Evolutionary conservation across 2,329 filamentous ascomycete species (phyloP), one percentile per base, ranked within the genome.

Genomic region (Anisogramma anomala): DNA sequence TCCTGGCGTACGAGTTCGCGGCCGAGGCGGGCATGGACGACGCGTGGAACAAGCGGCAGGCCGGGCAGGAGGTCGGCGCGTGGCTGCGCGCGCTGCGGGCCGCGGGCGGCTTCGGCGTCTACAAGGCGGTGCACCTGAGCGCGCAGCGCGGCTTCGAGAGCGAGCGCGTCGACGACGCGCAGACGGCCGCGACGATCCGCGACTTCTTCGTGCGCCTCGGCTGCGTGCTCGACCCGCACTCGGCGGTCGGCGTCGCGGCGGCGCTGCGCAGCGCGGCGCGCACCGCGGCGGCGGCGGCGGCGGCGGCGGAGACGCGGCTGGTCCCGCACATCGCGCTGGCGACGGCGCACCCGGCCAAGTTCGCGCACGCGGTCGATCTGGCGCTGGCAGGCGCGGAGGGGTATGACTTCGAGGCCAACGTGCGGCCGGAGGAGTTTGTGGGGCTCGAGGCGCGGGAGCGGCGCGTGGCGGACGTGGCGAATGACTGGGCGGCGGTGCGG

Each of bases 331-430:
- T 98, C 53, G 79, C 86, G 1, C 75, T 98, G 3, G 84, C 88
- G 1, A 98, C 91, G 2, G 91, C 91, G 2, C 91, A 98, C 61
- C 89, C 91, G 0, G 91, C 89, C 47, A 98, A 98, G 62, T 98
- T 98, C 56, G 79, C 82, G 0, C 76, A 77, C 23, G 88, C 88
- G 0, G 89, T 98, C 2, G 82, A 88, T 52, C 59, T 82, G 35
- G 87, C 89, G 0, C 67, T 96, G 45, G 72, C 77, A 49, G 73
- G 73, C 7, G 71, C 84, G 56, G 59, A 71, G n/a, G 78, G 72
- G 1, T 95, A 93, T 53, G 71, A 77, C 52, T 94, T 94, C 57
- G 68, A 75, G 30, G 61, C 71, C 48, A 74, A 81, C 48, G 82
- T 96, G 1, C 69, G 93, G 41, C 89, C 89, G 0, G 60, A 72